Evolutionary conservation across 106 monocot genomes (phyloP).

Genomic region (Dendrobium huoshanense): DNA sequence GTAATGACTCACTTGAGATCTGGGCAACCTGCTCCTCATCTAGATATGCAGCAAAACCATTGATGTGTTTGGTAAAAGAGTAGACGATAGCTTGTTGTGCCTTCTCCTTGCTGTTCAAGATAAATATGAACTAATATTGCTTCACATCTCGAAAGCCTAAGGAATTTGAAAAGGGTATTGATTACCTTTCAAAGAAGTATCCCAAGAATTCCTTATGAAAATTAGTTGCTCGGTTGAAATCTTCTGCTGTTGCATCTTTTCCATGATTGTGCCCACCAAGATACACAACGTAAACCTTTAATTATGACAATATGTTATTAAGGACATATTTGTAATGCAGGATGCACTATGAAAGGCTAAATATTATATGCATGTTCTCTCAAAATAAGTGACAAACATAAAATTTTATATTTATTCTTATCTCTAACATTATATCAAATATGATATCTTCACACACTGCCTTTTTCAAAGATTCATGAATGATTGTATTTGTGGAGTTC

Average conservation of each 20-base stretch:
- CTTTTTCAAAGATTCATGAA: no score
- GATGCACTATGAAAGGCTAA: no score
- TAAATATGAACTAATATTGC: no score
- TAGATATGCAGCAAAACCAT: constrained; percentile 59
- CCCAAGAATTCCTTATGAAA: constrained; percentile 39
- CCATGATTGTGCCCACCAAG: constrained; percentile 50
- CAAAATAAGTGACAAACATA: no score
- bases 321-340: not conserved
- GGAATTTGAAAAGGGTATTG: not conserved
- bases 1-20: constrained; percentile 29
- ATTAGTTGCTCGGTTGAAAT: constrained; percentile 15
- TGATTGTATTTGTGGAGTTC: no score
- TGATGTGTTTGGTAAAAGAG: constrained; percentile 65
- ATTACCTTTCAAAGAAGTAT: constrained; percentile 39
- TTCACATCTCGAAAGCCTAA: no score
- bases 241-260: constrained; percentile 19
- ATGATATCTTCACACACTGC: no score
- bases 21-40: constrained; percentile 35
- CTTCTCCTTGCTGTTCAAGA: constrained; percentile 33
- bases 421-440: no score
- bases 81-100: constrained; percentile 44
- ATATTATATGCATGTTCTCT: no score
- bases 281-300: constrained; percentile 58
- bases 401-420: no score
- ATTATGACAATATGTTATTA: not conserved